These are phyloP conservation scores for Pseudogymnoascus sp. DNA, from an alignment of 2,329 filamentous ascomycete genomes.

Conservation along the genomic window DNA sequence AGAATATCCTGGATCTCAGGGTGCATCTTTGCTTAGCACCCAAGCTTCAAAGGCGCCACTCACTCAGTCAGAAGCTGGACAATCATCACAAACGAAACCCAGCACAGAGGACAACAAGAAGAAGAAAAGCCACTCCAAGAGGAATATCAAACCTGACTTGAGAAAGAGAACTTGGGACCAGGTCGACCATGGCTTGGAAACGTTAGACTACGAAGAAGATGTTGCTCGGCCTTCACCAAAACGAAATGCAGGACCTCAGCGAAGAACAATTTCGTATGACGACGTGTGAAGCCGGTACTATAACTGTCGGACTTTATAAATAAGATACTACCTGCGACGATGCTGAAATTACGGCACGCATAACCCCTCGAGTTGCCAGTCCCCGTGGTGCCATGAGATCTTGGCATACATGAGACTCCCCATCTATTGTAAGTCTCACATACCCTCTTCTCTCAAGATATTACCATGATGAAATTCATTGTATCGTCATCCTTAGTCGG, in stretches of 20 bases:
- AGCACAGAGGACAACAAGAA: conserved; percentile 4
- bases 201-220: conserved; percentile 51
- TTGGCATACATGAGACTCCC: background rate
- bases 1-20: background rate
- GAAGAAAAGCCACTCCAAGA: conserved; percentile 33
- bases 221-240: conserved; percentile 21
- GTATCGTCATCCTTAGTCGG: conserved; percentile 98
- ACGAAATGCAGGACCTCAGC: conserved; percentile 30
- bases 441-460: conserved; percentile 11
- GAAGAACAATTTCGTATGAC: conserved; percentile 40
- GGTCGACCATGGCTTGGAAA: conserved; percentile 53
- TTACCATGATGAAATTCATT: conserved; percentile 70
- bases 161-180: conserved; percentile 62
- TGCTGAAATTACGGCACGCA: background rate
- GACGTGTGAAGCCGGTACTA: conserved; percentile 33
- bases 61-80: background rate
- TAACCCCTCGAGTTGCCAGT: background rate
- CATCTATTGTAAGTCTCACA: background rate
- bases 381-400: background rate
- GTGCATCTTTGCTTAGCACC: background rate
- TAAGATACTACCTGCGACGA: background rate
- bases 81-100: background rate
- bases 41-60: background rate
- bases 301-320: background rate
- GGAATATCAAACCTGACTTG: conserved; percentile 49